Evolutionary conservation across 208 protist genomes (phyloP).

Genomic region (Trypanosoma rangeli): DNA sequence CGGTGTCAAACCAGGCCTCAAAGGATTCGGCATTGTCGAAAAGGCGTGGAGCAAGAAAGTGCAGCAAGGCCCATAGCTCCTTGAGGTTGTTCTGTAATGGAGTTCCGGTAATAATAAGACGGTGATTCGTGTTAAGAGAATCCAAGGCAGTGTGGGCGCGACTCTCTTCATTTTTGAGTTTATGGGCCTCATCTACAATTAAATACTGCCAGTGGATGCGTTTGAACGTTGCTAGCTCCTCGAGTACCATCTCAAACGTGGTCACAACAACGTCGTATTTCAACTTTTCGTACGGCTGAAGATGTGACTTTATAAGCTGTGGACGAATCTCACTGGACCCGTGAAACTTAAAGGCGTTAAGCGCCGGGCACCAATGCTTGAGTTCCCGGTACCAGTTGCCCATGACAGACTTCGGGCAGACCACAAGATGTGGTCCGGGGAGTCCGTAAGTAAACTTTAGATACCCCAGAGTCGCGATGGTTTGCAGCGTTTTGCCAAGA

Average conservation of each 20-base stretch:
- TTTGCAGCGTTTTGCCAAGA: conserved; percentile 96
- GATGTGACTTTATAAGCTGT: conserved; percentile 61
- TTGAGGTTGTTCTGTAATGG: conserved; percentile 98
- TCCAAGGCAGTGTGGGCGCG: conserved; percentile 63
- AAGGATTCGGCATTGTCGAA: conserved; percentile 89
- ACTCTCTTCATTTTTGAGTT: conserved; percentile 93
- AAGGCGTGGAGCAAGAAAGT: conserved; percentile 93
- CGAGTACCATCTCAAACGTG: conserved; percentile 96
- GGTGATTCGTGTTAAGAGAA: conserved; percentile 78
- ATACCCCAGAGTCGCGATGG: conserved; percentile 96
- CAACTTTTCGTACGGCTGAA: conserved; percentile 53
- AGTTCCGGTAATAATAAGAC: conserved; percentile 97
- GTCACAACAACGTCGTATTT: conserved; percentile 95
- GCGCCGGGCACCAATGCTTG: conserved; percentile 93
- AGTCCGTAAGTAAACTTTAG: conserved; percentile 92
- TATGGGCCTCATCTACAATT: conserved; percentile 99
- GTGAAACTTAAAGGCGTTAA: conserved; percentile 94
- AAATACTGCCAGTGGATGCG: conserved; percentile 95
- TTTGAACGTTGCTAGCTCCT: conserved; percentile 89
- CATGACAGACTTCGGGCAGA: conserved; percentile 97
- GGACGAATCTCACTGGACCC: conserved; percentile 92
- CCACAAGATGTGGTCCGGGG: conserved; percentile 95
- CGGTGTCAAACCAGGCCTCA: conserved; percentile 93
- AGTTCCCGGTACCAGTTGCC: conserved; percentile 98
- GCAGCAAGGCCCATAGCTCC: conserved; percentile 96